Conservation (phyloP, 371 early-diverging fungal species). For the Lichtheimia corymbifera region DNA sequence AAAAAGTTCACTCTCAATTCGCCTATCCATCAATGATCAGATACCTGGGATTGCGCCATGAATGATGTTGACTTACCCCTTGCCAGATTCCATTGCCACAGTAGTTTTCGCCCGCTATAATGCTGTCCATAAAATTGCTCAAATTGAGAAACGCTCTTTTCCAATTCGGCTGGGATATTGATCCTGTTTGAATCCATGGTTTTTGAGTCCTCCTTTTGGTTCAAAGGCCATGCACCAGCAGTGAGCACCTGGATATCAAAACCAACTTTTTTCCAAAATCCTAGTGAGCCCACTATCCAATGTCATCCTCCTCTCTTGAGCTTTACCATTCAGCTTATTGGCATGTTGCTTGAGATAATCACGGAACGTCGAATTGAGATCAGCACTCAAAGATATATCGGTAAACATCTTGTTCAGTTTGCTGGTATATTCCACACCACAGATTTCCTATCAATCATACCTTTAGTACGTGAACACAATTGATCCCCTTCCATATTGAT, state of each 20-base stretch:
- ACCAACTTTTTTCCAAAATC: conserved; percentile 52
- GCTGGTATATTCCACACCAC: conserved; percentile 90
- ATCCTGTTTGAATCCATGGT: conserved; percentile 41
- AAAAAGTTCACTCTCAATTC: conserved; percentile 69
- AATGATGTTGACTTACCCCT: conserved; percentile 52
- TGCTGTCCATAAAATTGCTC: conserved; percentile 71
- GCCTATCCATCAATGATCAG: conserved; percentile 36
- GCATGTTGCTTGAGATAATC: conserved; percentile 41
- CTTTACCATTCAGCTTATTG: conserved; percentile 41
- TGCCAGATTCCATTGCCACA: conserved; percentile 87
- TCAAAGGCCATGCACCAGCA: conserved; percentile 90
- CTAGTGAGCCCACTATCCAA: not conserved
- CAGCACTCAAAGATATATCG: conserved; percentile 86
- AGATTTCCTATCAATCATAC: conserved; percentile 65
- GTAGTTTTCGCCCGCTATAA: conserved; percentile 81
- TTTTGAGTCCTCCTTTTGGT: conserved; percentile 56
- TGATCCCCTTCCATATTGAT: not conserved
- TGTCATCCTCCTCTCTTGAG: not conserved
- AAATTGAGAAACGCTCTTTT: conserved; percentile 71
- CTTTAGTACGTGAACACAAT: not conserved
- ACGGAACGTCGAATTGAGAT: conserved; percentile 62
- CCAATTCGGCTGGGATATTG: conserved; percentile 72
- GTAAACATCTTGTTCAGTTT: conserved; percentile 93
- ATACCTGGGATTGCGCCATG: not conserved
- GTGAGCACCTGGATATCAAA: conserved; percentile 80